Evolutionary conservation across 2,329 filamentous ascomycete species (phyloP), one percentile per base, ranked within the genome.

Genomic region (Colletotrichum gigasporum): DNA sequence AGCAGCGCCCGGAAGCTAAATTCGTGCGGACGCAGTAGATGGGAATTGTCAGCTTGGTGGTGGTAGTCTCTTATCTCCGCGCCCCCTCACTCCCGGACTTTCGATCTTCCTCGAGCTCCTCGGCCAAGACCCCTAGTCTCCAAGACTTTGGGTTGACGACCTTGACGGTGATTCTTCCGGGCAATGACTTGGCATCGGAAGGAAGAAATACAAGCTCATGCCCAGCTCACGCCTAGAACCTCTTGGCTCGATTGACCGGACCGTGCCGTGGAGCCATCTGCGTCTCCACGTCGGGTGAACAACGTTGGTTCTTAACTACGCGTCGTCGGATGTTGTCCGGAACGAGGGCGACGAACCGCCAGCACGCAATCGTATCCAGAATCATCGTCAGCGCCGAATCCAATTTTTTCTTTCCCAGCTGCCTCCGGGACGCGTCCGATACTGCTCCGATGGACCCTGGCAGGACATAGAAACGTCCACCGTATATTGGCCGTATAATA

Each of bases 331-430:
- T 32, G 16, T 42, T 61, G 48, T 18, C 48, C 56, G 48, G 39
- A 14, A 3, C 24, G 9, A 34, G 30, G 32, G 32, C 7, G 11
- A n/a, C 4, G 39, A 18, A 12, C 7, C n/a, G n/a, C 24, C 41
- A 64, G 56, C 61, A 64, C 61, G 61, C 42, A 34, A 54, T 64
- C 22, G 48, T 55, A 42, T 50, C 48, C 41, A 54, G 42, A 61
- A 64, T 54, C 61, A 53, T 64, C 61, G 61, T 64, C 56, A 64
- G 48, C 56, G 34, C 24, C 3, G 16, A 54, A 20, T 28, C 61
- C 34, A 37, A 10, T 26, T 54, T 35, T 61, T 14, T 10, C 37
- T 12, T n/a, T 8, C 28, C 18, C 28, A 7, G 11, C 16, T 44
- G 14, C 28, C 11, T 30, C 30, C 30, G n/a, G 11, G 12, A 18